phyloP scores from a whole-genome alignment of 768 basidiomycete genomes.

The Hypholoma fasciculare region DNA sequence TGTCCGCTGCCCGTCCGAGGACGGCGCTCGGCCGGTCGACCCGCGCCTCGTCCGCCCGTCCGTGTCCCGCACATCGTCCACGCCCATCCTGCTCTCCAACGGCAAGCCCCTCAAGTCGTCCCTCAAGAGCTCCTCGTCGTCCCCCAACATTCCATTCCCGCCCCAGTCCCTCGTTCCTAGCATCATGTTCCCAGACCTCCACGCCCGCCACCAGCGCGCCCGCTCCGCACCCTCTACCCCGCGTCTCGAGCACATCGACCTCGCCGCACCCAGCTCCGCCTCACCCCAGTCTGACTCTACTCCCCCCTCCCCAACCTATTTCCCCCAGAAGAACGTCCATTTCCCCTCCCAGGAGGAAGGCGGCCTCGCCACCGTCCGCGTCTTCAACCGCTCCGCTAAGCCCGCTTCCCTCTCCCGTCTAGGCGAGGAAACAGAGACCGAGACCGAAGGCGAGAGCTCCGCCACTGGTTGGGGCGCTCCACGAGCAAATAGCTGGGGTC shows the following conservation, averaged over 20 bases:
- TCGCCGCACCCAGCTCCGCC: constrained; percentile 12
- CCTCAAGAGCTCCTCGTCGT: constrained; percentile 7
- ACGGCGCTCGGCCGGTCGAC: not conserved
- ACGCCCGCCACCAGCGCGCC: constrained; percentile 29
- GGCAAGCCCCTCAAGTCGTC: constrained; percentile 65
- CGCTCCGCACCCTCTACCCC: constrained; percentile 66
- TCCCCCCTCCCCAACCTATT: constrained; percentile 16
- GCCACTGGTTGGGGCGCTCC: constrained; percentile 8
- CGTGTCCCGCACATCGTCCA: constrained; percentile 36
- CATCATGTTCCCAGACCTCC: constrained; percentile 11
- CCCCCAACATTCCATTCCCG: constrained; percentile 37
- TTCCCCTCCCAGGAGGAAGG: constrained; percentile 70
- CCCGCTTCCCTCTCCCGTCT: constrained; percentile 53
- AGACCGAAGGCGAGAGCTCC: constrained; percentile 31
- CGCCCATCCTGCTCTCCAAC: constrained; percentile 56
- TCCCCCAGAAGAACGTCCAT: constrained; percentile 80
- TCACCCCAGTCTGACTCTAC: constrained; percentile 34
- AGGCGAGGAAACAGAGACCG: constrained; percentile 46
- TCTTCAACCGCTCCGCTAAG: constrained; percentile 68
- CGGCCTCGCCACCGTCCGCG: constrained; percentile 58
- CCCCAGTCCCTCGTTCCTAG: constrained; percentile 28
- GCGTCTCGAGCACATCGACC: constrained; percentile 3
- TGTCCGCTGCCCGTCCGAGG: constrained; percentile 5
- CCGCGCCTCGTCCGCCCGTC: constrained; percentile 27
- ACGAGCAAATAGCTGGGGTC: not conserved